phyloP scores from a whole-genome alignment of 352 stramenopile genomes.

The Albugo candida region DNA sequence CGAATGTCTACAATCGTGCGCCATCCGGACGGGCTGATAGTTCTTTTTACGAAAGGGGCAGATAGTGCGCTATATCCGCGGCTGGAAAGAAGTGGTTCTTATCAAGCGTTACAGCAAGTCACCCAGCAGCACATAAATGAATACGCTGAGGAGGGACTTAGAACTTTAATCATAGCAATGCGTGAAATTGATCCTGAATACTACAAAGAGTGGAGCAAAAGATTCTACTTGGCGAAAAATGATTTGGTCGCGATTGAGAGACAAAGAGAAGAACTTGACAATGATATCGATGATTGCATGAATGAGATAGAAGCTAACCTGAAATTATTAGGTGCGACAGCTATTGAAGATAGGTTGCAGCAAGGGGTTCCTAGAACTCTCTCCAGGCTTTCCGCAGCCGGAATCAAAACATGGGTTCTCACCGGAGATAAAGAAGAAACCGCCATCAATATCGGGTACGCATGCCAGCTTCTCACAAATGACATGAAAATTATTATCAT shows the following conservation, averaged over 20 bases:
- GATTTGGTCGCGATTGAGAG: slow-evolving; percentile 59
- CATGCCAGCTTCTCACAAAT: slow-evolving; percentile 73
- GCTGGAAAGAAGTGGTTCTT: slow-evolving; percentile 13
- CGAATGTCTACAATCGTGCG: slow-evolving; percentile 84
- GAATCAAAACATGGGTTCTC: slow-evolving; percentile 88
- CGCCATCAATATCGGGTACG: slow-evolving; percentile 88
- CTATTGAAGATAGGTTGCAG: slow-evolving; percentile 89
- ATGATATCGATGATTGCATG: slow-evolving; percentile 60
- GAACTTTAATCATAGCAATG: slow-evolving; percentile 70
- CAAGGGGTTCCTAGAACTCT: slow-evolving; percentile 79
- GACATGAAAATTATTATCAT: slow-evolving; percentile 58
- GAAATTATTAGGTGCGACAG: slow-evolving; percentile 74
- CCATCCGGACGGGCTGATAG: slow-evolving; percentile 31
- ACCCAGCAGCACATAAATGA: slow-evolving; percentile 29
- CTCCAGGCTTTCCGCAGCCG: slow-evolving; percentile 52
- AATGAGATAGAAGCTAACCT: slow-evolving; percentile 69
- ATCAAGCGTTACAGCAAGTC: background rate
- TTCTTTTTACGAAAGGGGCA: slow-evolving; percentile 52
- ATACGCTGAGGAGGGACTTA: slow-evolving; percentile 74
- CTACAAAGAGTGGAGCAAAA: slow-evolving; percentile 30
- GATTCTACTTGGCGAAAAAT: slow-evolving; percentile 50
- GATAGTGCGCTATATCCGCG: slow-evolving; percentile 48
- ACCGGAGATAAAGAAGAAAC: slow-evolving; percentile 90
- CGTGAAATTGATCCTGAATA: slow-evolving; percentile 28
- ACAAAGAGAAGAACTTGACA: slow-evolving; percentile 50